A percentile compares a stretch with the other conserved stretches of the same genome.
Conservation (phyloP, 73 alveolate genomes). For the Effrenium voratum region DNA sequence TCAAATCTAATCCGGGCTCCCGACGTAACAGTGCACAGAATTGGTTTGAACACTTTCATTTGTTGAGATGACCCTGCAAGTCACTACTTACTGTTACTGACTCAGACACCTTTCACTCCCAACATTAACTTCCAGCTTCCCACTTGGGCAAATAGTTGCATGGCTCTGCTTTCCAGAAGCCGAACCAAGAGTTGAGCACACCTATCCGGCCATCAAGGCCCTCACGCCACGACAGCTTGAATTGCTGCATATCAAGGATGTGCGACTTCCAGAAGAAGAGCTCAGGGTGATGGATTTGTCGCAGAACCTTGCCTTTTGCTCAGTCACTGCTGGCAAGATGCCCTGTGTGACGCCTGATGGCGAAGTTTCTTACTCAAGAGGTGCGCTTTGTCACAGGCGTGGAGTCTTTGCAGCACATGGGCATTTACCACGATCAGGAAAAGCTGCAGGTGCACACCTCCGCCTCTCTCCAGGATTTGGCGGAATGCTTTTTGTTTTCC, state of each 20-base stretch:
- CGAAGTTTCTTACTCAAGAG: background rate
- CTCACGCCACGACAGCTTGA: background rate
- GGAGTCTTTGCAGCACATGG: background rate
- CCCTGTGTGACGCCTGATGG: slow-evolving; percentile 36
- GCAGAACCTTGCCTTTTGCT: background rate
- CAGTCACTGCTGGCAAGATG: background rate
- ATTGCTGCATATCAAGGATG: background rate
- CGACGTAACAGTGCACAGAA: no score
- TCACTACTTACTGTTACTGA: no score
- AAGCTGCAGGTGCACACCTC: background rate
- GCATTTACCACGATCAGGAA: background rate
- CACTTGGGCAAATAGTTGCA: no score
- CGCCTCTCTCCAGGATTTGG: background rate
- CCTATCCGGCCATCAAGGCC: background rate
- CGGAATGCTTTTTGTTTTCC: no score
- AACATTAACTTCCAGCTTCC: no score
- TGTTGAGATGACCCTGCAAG: no score
- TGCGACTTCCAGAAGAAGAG: background rate
- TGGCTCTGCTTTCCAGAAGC: background rate
- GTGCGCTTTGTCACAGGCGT: background rate
- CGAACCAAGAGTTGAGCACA: background rate
- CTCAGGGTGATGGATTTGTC: background rate
- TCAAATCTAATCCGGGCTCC: no score
- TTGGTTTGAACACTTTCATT: no score
- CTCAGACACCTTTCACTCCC: no score